A percentile compares a stretch with the other conserved stretches of the same genome.
phyloP scores from a whole-genome alignment of 257 asterid species.

The Osmanthus fragrans region DNA sequence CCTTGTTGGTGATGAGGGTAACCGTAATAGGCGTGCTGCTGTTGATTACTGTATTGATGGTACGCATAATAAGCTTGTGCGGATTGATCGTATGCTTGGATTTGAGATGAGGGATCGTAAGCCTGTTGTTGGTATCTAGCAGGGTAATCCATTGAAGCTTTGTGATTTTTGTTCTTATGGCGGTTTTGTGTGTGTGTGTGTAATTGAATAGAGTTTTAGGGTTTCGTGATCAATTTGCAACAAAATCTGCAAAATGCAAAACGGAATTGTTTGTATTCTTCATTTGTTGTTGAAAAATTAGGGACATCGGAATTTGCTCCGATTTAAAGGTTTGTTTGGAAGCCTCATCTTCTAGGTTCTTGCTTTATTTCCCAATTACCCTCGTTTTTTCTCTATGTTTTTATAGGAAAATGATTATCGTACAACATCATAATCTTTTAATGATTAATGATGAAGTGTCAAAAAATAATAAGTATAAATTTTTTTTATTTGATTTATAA shows the following conservation, averaged over 20 bases:
- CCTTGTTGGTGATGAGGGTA: slow-evolving; percentile 40
- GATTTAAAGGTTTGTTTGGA: background rate
- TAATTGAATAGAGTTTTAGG: background rate
- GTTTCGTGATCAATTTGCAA: background rate
- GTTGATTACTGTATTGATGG: slow-evolving; percentile 32
- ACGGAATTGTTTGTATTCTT: background rate
- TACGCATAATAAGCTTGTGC: slow-evolving; percentile 27
- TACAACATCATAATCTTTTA: too few species aligned
- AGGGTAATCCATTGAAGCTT: slow-evolving; percentile 30
- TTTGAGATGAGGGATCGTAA: slow-evolving; percentile 33
- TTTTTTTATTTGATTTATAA: too few species aligned
- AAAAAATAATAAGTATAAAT: too few species aligned
- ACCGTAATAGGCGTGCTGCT: slow-evolving; percentile 32
- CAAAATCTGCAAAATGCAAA: background rate
- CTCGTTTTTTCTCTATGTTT: too few species aligned
- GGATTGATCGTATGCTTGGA: slow-evolving; percentile 28
- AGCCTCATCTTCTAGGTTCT: background rate
- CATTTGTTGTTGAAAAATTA: background rate
- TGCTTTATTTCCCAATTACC: too few species aligned
- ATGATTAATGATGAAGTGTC: too few species aligned
- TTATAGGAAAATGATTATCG: too few species aligned
- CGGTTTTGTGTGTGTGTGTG: background rate
- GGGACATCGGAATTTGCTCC: background rate
- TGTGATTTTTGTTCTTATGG: background rate
- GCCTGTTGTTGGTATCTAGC: slow-evolving; percentile 31